Base-by-base conservation (phyloP, 768 basidiomycete species). In the Amanita rubescens region DNA sequence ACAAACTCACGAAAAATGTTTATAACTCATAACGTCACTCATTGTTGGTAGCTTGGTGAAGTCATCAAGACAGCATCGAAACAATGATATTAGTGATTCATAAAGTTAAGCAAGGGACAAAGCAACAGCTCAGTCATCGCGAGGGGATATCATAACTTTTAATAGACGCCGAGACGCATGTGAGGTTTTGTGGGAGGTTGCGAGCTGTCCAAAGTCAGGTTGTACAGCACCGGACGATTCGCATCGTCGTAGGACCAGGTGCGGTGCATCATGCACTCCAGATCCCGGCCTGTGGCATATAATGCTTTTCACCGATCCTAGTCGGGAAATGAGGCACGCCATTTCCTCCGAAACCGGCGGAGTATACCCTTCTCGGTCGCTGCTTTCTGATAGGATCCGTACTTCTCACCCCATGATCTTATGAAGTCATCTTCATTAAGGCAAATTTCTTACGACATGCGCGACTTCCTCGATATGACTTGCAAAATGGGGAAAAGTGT, bases 401-500 rank as follows among this genome's bases (percentile, higher is more conserved):
- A 30, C 19, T 49, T 49, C 48, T 51, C 24, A 32, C 49, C 34
- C 14, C 49, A 37, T 51, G 37, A 25, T 41, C 49, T 51, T 37
- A 51, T 30, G 49, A 41, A 51, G 34, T 51, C 39, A 41, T 51
- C 39, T 55, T 43, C 44, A 45, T 47, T 43, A 35, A 49, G 32
- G 48, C 55, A 60, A 53, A 46, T 49, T 48, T 48, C 30, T 62
- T 61, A 63, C 60, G 62, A 57, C 60, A 61, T 57, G 14, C 41
- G 49, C 49, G 50, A 51, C 25, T 54, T 55, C 50, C 57, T 42
- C 54, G 53, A 55, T 55, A 53, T 59, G 55, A 59, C 58, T 59
- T 57, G 47, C 35, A 20, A 41, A 25, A 17, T 25, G 24, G 49
- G 38, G 25, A 22, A 32, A 35, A 35, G 9, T 6, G n/a, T 11